Evolutionary conservation across 2,329 filamentous ascomycete species (phyloP), one percentile per base, ranked within the genome.

Genomic region (Dothiorella sarmentorum): DNA sequence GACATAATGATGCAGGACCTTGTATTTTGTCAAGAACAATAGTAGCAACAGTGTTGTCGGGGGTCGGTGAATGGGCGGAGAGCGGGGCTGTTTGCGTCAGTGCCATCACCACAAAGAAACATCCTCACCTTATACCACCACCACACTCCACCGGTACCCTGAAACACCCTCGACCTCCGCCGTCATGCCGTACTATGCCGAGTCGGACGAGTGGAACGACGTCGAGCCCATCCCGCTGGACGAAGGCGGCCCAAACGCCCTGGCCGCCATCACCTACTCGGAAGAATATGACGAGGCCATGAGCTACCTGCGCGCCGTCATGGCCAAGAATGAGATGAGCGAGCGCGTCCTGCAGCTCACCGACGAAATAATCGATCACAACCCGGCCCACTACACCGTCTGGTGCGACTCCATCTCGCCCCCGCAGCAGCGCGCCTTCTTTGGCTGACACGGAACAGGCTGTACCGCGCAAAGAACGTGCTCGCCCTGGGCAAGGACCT

Each of bases 381-480:
- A 99, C 74, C 90, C 94, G 15, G 92, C 94, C 0, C 94, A 99
- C 78, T 99, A 99, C 77, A 99, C 94, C 15, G 93, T 97, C 62
- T 99, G 94, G 94, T 84, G 69, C 62, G 76, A 68, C 18, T 33
- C 33, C 22, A 15, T 9, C 18, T 5, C 11, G 33, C 10, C 10
- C 13, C 35, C 13, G 15, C 11, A 4, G 15, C 44, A 6, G 27
- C 15, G 17, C n/a, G 11, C 17, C 11, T 37, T 11, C 7, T 17
- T 7, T 24, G 6, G 20, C 56, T 59, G 26, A 59, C 35, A 18
- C 26, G 9, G 3, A 20, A 51, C 63, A 85, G 82, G 81, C 85
- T 97, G 20, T 99, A 96, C 79, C 89, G 94, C 62, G 91, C 92
- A 65, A 85, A 87, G 68, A 89, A 88, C 56, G 76, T 97, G 49